A percentile compares a stretch with the other conserved stretches of the same genome.
Conservation (phyloP, 805 yeast species). For the Candida sonorensis region DNA sequence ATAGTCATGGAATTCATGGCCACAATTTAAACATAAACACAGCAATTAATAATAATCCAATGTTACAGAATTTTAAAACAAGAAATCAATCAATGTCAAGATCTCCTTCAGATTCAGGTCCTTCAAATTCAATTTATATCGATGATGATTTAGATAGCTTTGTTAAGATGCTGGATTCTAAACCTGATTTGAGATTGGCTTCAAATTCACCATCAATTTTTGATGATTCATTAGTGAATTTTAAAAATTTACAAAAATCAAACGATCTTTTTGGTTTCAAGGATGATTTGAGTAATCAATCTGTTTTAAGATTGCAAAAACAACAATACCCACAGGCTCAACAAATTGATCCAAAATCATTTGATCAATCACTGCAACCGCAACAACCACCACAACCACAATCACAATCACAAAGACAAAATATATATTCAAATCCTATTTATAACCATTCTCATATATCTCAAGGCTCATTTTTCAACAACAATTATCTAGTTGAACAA, state of each 20-base stretch:
- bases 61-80: conserved; percentile 19
- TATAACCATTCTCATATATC: too few relatives aligned
- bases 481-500: conserved; percentile 9
- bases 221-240: conserved; percentile 23
- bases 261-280: conserved; percentile 24
- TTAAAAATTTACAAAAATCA: conserved; percentile 21
- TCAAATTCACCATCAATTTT: conserved; percentile 21
- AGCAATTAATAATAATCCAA: conserved; percentile 13
- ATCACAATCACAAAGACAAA: conserved; percentile 1
- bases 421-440: too few relatives aligned
- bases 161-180: conserved; percentile 29
- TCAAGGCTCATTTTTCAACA: too few relatives aligned
- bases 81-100: conserved; percentile 18
- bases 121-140: conserved; percentile 20
- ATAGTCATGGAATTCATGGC: too few relatives aligned
- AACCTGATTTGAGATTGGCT: conserved; percentile 28
- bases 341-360: conserved; percentile 1
- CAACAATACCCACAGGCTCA: conserved; percentile 5
- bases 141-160: conserved; percentile 30
- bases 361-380: conserved; percentile 3
- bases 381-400: not conserved
- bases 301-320: conserved; percentile 2
- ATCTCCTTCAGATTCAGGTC: conserved; percentile 20
- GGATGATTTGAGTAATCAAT: too few relatives aligned
- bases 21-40: too few relatives aligned